Base-by-base conservation (phyloP, 202 grass and related monocot species). In the Zoysia matrella region DNA sequence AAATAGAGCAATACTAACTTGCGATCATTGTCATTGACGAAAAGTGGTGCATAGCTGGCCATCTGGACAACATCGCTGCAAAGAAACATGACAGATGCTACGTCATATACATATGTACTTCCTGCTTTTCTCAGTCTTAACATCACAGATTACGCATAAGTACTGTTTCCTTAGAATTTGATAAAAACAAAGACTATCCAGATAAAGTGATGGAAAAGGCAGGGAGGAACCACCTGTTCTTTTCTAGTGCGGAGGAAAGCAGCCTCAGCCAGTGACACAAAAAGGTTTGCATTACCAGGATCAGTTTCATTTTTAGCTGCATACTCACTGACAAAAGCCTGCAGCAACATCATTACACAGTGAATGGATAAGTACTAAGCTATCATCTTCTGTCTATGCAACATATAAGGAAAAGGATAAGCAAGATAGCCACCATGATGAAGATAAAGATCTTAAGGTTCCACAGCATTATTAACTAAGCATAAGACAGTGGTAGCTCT, bases 41-140 rank as follows among this genome's bases (percentile, higher is more conserved):
- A 22, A 22, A 22, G 22, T 22, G 22, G 22, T 22, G 22, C 22
- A 22, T 55, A 95, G 18, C 89, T 79, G 55, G 92, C 87, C 93
- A 95, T 95, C 42, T 86, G 75, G 58, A 95, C 88, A 76, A 90
- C 15, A 79, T 92, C 90, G 83, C 90, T 92, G 80, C 80, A 92
- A 63, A 73, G 12, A 41, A 93, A 14, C n/a, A 91, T 65, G 68
- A 49, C 4, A 69, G 47, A 22, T 22, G 22, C 22, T 22, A 22
- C 0, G 22, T 22, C 22, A 22, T 22, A 22, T 22, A 22, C 22
- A 22, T 22, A 22, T 22, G 22, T 22, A 22, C 22, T 22, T 22
- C 22, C 22, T 22, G 22, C 22, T 22, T 22, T 22, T 22, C 22
- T 22, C 22, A 22, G 22, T 22, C 22, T 22, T 22, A 22, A 22